Evolutionary conservation across 2,329 filamentous ascomycete species (phyloP), one percentile per base, ranked within the genome.

Genomic region (Paraphaeosphaeria sporulosa): DNA sequence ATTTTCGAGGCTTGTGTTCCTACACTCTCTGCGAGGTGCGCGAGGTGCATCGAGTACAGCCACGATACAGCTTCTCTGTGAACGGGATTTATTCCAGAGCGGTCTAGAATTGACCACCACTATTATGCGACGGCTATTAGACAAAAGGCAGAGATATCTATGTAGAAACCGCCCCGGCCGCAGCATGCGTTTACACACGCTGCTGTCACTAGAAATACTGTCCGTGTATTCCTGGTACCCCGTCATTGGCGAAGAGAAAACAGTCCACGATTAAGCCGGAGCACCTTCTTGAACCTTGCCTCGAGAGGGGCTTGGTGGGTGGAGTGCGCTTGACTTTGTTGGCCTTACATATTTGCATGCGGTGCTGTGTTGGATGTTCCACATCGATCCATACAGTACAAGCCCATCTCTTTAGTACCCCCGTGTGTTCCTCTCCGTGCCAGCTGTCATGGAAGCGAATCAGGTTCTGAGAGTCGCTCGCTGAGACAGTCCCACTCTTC

Each of bases 211-310:
- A 85, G 83, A 79, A 77, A 76, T 78, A 76, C 77, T 80, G 75
- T 85, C 79, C 54, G 85, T 92, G 89, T 89, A 84, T 83, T 86
- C 86, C 93, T 91, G 91, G 93, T 95, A 90, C 84, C 85, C 85
- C 85, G 89, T 90, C 87, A 85, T 78, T 79, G 92, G 93, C 93
- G 90, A 84, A 96, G 86, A 96, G 72, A 71, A 78, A 65, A 64
- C 60, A 74, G 90, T 92, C 92, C 91, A 90, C 92, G 90, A 96
- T 95, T 97, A 97, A 97, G 94, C 94, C 93, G 94, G 94, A 96
- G 93, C 92, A 87, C 87, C 89, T 90, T 89, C 88, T 94, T 89
- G 86, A 92, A 89, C 88, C 86, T 88, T 85, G 84, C 83, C 81
- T 87, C 83, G 91, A 96, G 82, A 96, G 91, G 87, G 84, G 78